These are phyloP conservation scores for Fraxinus sp. DNA, from an alignment of 305 asterid genomes.

Conservation along the genomic window DNA sequence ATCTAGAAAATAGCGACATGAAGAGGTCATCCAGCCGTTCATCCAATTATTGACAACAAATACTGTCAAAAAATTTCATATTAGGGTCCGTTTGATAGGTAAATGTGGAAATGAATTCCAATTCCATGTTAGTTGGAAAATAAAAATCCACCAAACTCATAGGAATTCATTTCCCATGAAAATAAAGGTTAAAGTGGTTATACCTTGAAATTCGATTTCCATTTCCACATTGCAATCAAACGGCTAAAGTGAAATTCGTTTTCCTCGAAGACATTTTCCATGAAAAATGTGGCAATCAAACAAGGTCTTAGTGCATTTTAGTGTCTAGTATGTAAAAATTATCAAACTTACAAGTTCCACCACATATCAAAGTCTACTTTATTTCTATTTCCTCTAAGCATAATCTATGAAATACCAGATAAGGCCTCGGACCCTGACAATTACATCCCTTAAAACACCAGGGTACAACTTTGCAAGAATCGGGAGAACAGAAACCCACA, in stretches of 20 bases:
- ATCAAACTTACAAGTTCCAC: constrained; percentile 8
- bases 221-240: no score
- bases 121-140: no score
- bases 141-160: no score
- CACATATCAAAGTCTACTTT: neutral
- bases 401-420: neutral
- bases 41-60: neutral
- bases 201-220: no score
- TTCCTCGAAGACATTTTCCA: no score
- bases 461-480: neutral
- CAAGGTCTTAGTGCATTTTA: neutral
- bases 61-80: neutral
- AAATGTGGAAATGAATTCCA: no score
- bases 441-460: neutral
- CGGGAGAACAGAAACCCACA: neutral
- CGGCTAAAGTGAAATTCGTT: no score
- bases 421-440: constrained; percentile 12
- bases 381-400: neutral
- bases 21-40: no score
- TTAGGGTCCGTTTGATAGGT: no score
- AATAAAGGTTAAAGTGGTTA: no score
- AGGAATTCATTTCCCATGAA: no score
- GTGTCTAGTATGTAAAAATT: neutral
- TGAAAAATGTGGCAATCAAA: no score
- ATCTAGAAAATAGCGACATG: neutral